Base-by-base conservation (phyloP, 805 yeast genomes). In the Candida pseudofarinosa region DNA sequence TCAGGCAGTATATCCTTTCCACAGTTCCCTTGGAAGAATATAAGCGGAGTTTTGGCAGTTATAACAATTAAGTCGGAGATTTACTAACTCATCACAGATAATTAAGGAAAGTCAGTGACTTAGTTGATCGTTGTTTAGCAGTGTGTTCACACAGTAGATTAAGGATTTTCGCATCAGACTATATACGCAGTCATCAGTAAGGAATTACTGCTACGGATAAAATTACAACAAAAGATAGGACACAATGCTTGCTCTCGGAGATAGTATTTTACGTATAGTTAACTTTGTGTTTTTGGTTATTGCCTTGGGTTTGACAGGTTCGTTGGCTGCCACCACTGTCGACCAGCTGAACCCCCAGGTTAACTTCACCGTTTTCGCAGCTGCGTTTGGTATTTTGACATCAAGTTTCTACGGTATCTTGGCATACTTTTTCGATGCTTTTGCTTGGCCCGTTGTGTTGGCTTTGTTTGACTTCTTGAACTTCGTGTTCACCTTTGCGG, bases 401-500 rank as follows among this genome's bases (percentile, higher is more conserved):
- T 87, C 93, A 36, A 75, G 88, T 28, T 61, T 93, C 56, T 88
- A 86, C 62, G 96, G 95, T 47, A 53, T 83, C 28, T 63, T 77
- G 40, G 96, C 97, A 33, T 80, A 77, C 72, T 81, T 93, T 56
- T 58, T 88, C 53, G 79, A 81, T 47, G 81, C 81, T 56, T 74
- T 91, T 48, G 95, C 96, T 35, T 86, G 95, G 85, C 98, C 98
- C 53, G 65, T 87, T 40, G 65, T 90, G 54, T 66, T 88, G 61
- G 80, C 84, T 46, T 55, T 71, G 43, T 71, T 88, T 60, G 99
- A 93, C 75, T 83, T 88, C 72, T 74, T 93, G 69, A 89, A 89
- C 78, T 69, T 81, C 55, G 85, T 90, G 55, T 93, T 93, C 82
- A 82, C 96, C 44, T 88, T 93, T 66, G 81, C 98, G 39, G 98